These are phyloP conservation scores for Candida michaelii DNA, from an alignment of 805 yeast genomes.

Conservation along the genomic window DNA sequence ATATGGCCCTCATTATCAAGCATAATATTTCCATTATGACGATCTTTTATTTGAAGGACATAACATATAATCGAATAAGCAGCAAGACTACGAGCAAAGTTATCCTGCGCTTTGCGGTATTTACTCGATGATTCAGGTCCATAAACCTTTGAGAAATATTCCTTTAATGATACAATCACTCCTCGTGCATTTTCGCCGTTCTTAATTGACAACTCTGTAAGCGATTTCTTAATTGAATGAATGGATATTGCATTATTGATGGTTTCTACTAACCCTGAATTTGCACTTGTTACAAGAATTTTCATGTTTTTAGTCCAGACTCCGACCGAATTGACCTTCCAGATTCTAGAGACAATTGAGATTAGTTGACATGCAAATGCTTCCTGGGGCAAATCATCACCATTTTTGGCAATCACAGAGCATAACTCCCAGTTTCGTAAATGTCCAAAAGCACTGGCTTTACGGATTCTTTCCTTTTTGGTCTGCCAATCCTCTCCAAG, in stretches of 20 bases:
- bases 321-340: slow-evolving; percentile 67
- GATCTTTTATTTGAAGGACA: slow-evolving; percentile 86
- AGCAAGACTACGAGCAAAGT: slow-evolving; percentile 84
- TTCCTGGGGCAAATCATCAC: slow-evolving; percentile 93
- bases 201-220: slow-evolving; percentile 71
- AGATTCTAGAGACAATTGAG: slow-evolving; percentile 78
- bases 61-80: slow-evolving; percentile 91
- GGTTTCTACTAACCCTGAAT: slow-evolving; percentile 91
- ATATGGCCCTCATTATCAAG: slow-evolving; percentile 94
- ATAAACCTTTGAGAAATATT: slow-evolving; percentile 75
- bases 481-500: slow-evolving; percentile 93
- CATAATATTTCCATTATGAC: slow-evolving; percentile 98
- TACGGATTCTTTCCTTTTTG: slow-evolving; percentile 77
- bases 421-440: slow-evolving; percentile 91
- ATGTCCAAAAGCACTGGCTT: slow-evolving; percentile 79
- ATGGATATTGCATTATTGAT: slow-evolving; percentile 92
- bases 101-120: slow-evolving; percentile 79
- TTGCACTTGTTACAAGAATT: slow-evolving; percentile 85
- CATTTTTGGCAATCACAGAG: slow-evolving; percentile 94
- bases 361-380: slow-evolving; percentile 97
- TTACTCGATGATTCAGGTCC: slow-evolving; percentile 64
- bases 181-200: slow-evolving; percentile 68
- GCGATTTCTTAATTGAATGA: slow-evolving; percentile 90
- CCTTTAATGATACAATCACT: slow-evolving; percentile 66
- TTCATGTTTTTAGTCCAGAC: slow-evolving; percentile 95